These are phyloP conservation scores for Hypsizygus ulmarius DNA, from an alignment of 1,284 basidiomycete genomes.

Conservation along the genomic window DNA sequence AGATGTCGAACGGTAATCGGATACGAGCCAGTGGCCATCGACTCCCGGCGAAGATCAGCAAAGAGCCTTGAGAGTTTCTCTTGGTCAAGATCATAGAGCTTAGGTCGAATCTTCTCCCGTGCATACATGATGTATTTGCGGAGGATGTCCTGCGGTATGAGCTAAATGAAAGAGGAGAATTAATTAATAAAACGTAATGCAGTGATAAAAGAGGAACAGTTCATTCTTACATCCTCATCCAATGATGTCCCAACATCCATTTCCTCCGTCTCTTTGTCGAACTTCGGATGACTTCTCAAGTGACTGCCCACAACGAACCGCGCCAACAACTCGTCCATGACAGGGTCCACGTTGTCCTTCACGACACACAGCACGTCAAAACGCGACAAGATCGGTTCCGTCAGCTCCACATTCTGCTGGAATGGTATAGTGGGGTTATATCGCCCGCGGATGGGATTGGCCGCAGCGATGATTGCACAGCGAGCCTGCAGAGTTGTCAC, in stretches of 20 bases:
- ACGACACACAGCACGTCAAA: constrained; percentile 99
- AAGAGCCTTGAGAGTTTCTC: constrained; percentile 95
- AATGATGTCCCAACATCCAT: constrained; percentile 86
- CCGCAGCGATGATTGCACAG: constrained; percentile 96
- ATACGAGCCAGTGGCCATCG: constrained; percentile 94
- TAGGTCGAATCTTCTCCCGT: constrained; percentile 88
- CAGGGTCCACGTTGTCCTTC: constrained; percentile 95
- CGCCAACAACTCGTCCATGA: constrained; percentile 94
- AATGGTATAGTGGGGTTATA: constrained; percentile 99
- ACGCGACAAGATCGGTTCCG: constrained; percentile 97
- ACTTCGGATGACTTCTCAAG: constrained; percentile 90
- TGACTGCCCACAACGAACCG: constrained; percentile 98
- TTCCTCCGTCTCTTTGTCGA: constrained; percentile 82
- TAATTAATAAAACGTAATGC: not conserved
- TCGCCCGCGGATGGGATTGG: constrained; percentile 93
- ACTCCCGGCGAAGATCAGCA: constrained; percentile 95
- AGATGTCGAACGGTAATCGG: constrained; percentile 98
- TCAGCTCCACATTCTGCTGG: constrained; percentile 97
- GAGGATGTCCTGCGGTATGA: constrained; percentile 96
- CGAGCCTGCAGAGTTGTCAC: constrained; percentile 96
- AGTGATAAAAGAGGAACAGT: not conserved
- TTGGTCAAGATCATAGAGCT: constrained; percentile 93
- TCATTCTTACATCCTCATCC: constrained; percentile 81
- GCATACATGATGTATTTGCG: constrained; percentile 99
- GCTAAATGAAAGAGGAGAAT: constrained; percentile 42